Percentiles rank a stretch among this genome's conserved stretches.
phyloP scores from a whole-genome alignment of 768 basidiomycete genomes.

The Pleurotus sapidus region DNA sequence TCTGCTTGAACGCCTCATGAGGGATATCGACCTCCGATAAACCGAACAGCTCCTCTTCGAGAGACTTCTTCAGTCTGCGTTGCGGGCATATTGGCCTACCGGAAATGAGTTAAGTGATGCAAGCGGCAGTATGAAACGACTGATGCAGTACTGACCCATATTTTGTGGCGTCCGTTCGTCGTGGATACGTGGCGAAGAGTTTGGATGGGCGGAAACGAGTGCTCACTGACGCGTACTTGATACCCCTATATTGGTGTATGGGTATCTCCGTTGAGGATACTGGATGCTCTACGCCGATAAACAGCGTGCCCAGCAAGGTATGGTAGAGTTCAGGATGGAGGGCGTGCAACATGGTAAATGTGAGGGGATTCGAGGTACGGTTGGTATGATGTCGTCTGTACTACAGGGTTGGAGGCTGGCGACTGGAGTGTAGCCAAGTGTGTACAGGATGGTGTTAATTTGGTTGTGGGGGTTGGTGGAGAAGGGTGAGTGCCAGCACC shows the following conservation, averaged over 20 bases:
- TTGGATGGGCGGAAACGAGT: constrained; percentile 75
- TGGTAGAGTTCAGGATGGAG: constrained; percentile 43
- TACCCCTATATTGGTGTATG: constrained; percentile 73
- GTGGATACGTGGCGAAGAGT: constrained; percentile 54
- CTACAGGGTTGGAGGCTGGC: not conserved
- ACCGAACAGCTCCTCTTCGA: constrained; percentile 64
- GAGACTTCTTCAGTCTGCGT: constrained; percentile 33
- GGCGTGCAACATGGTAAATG: constrained; percentile 19
- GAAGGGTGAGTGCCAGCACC: not conserved
- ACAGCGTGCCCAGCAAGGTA: constrained; percentile 55
- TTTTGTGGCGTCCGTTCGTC: constrained; percentile 58
- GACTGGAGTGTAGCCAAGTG: not conserved
- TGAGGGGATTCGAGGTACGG: constrained; percentile 20
- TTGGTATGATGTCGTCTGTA: not conserved
- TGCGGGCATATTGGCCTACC: constrained; percentile 78
- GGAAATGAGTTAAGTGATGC: constrained; percentile 3
- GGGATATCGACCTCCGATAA: constrained; percentile 52
- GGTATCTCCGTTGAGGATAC: constrained; percentile 51
- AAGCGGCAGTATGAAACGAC: constrained; percentile 3
- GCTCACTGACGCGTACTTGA: constrained; percentile 74
- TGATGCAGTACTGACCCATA: constrained; percentile 50
- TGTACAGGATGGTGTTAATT: not conserved
- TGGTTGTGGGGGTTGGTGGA: not conserved
- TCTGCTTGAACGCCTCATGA: constrained; percentile 51
- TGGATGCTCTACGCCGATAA: constrained; percentile 61